Evolutionary conservation across 2,329 filamentous ascomycete genomes (phyloP).

Genomic region (Lecanoromycetidae sp.): DNA sequence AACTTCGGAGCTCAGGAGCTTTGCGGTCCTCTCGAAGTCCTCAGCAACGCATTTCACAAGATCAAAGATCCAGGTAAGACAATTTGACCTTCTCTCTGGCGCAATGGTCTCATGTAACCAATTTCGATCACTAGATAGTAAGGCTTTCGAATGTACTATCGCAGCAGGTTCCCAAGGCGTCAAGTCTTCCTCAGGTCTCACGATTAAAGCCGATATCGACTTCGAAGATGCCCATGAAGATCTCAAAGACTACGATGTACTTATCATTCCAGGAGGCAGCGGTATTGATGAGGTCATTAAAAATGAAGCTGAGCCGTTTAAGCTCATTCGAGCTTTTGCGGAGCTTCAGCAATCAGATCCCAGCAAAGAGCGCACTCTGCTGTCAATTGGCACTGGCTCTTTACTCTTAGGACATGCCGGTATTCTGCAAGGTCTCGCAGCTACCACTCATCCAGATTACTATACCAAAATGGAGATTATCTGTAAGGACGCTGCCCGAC

Average conservation of each 20-base stretch:
- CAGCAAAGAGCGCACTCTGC: conserved; percentile 64
- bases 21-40: conserved; percentile 46
- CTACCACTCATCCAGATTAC: conserved; percentile 71
- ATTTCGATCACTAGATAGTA: conserved; percentile 36
- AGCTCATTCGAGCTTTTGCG: conserved; percentile 62
- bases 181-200: conserved; percentile 50
- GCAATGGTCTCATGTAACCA: not conserved
- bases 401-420: conserved; percentile 66
- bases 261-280: conserved; percentile 65
- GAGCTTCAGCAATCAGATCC: conserved; percentile 72
- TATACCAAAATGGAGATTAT: conserved; percentile 71
- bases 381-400: conserved; percentile 68
- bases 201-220: conserved; percentile 61
- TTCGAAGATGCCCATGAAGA: conserved; percentile 65
- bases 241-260: conserved; percentile 64
- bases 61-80: conserved; percentile 37
- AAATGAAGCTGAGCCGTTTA: conserved; percentile 52
- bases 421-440: conserved; percentile 64
- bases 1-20: conserved; percentile 47
- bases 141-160: conserved; percentile 44
- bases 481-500: conserved; percentile 60
- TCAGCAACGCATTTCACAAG: conserved; percentile 43
- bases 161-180: conserved; percentile 36
- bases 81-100: not conserved
- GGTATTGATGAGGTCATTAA: conserved; percentile 49